Evolutionary conservation across 768 basidiomycete species (phyloP), one percentile per base, ranked within the genome.

Genomic region (Russula olivacea): DNA sequence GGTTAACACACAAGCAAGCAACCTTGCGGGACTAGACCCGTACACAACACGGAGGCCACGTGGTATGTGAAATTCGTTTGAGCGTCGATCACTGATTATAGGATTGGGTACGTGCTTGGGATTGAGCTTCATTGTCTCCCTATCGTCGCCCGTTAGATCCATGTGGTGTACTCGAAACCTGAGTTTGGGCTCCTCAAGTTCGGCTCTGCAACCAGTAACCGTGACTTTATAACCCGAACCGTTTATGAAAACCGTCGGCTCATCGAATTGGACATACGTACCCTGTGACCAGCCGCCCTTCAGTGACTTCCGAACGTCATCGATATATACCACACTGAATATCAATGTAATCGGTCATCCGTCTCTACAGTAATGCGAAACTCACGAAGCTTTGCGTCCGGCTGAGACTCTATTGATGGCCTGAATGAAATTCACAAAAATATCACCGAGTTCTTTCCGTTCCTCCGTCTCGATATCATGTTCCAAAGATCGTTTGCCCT

Each of bases 101-200:
- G 61, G 65, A 2, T 34, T 28, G 0, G 65, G 64, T 10, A 67
- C 1, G 41, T 65, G 52, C 2, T 38, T 55, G 0, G 25, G 19
- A 47, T 67, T 43, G 0, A 55, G 30, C 25, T 55, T 60, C 56
- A 65, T 43, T 1, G 19, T 47, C 17, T 67, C 48, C 21, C 19
- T 41, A n/a, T 65, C 52, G 0, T 67, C 64, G 9, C 59, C 40
- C 17, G 60, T 51, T 3, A 65, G 15, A 1, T 59, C 51, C 9
- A 67, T 40, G 3, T 21, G 25, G 40, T 59, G 51, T 9, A 65
- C 30, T 5, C 15, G 32, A 12, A 38, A 52, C 25, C 58, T 5
- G 21, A 65, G 28, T 36, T 52, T 38, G 11, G 53, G 56, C 19
- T 47, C 57, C 36, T 50, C 9, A 4, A 11, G 40, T 10, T 14